Conservation (phyloP, 805 yeast genomes). For the Candida andamanensis region DNA sequence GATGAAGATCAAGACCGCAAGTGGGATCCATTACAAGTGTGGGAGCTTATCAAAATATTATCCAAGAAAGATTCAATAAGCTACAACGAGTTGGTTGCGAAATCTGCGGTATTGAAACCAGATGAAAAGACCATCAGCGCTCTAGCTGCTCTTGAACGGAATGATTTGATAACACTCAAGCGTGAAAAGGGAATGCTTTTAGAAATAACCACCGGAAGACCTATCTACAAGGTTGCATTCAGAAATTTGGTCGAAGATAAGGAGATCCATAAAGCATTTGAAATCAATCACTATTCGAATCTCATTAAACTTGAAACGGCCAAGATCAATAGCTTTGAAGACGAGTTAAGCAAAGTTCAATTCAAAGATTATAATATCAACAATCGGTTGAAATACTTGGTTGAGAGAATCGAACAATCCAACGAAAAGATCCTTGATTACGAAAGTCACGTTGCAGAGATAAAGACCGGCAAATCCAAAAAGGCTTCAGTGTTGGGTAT, state of each 20-base stretch:
- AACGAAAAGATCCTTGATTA: slow-evolving; percentile 38
- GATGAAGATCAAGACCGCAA: slow-evolving; percentile 22
- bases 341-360: slow-evolving; percentile 55
- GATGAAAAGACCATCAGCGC: slow-evolving; percentile 43
- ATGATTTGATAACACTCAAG: slow-evolving; percentile 67
- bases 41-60: slow-evolving; percentile 71
- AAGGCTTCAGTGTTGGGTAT: slow-evolving; percentile 10
- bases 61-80: slow-evolving; percentile 43
- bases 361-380: slow-evolving; percentile 46
- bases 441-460: slow-evolving; percentile 23
- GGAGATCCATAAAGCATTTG: slow-evolving; percentile 54
- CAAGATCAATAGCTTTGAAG: slow-evolving; percentile 62
- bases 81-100: slow-evolving; percentile 45
- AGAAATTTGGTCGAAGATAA: slow-evolving; percentile 53
- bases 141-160: slow-evolving; percentile 68
- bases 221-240: slow-evolving; percentile 80
- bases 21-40: slow-evolving; percentile 77
- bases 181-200: slow-evolving; percentile 72
- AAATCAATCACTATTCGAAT: slow-evolving; percentile 52
- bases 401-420: slow-evolving; percentile 59
- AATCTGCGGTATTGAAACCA: slow-evolving; percentile 56
- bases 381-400: slow-evolving; percentile 60
- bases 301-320: slow-evolving; percentile 55
- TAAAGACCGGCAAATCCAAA: slow-evolving; percentile 12
- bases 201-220: slow-evolving; percentile 73